These are phyloP conservation scores for Amanita rubescens DNA, from an alignment of 768 basidiomycete species.

Conservation along the genomic window DNA sequence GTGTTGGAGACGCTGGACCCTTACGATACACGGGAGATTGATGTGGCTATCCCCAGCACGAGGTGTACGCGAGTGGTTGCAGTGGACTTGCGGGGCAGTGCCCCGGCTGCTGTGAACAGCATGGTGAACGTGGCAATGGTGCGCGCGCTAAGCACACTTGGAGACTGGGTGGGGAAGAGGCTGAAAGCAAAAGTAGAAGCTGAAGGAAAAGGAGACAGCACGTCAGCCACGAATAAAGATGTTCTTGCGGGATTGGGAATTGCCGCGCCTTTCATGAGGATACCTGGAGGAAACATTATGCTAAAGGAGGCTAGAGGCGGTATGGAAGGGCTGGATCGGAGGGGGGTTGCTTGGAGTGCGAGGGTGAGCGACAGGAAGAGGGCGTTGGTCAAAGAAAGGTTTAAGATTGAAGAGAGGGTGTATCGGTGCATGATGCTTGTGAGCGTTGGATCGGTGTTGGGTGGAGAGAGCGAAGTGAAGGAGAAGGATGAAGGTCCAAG, in stretches of 20 bases:
- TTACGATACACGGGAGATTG: constrained; percentile 69
- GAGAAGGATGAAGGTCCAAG: not conserved
- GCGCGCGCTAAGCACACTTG: constrained; percentile 17
- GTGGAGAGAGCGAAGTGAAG: constrained; percentile 7
- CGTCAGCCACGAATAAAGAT: constrained; percentile 3
- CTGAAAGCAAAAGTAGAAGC: constrained; percentile 32
- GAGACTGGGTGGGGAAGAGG: constrained; percentile 30
- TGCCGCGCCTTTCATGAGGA: constrained; percentile 1
- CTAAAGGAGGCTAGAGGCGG: constrained; percentile 2
- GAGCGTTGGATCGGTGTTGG: constrained; percentile 18
- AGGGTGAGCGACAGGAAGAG: constrained; percentile 52
- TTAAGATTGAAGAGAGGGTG: constrained; percentile 39
- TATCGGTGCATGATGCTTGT: constrained; percentile 49
- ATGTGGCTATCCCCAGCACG: constrained; percentile 91
- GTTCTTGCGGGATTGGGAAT: constrained; percentile 5
- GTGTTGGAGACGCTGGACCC: constrained; percentile 94
- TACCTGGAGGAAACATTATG: constrained; percentile 3
- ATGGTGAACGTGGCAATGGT: constrained; percentile 78
- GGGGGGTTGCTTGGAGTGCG: constrained; percentile 42
- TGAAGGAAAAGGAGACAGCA: constrained; percentile 37
- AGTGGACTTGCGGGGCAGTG: constrained; percentile 79
- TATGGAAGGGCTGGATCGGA: constrained; percentile 6
- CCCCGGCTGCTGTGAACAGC: constrained; percentile 80
- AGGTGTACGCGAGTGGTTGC: constrained; percentile 79
- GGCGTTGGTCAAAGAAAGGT: constrained; percentile 48